Percentiles rank a stretch among this genome's conserved stretches.
Conservation (phyloP, 805 yeast species). For the Saturnispora diversa region DNA sequence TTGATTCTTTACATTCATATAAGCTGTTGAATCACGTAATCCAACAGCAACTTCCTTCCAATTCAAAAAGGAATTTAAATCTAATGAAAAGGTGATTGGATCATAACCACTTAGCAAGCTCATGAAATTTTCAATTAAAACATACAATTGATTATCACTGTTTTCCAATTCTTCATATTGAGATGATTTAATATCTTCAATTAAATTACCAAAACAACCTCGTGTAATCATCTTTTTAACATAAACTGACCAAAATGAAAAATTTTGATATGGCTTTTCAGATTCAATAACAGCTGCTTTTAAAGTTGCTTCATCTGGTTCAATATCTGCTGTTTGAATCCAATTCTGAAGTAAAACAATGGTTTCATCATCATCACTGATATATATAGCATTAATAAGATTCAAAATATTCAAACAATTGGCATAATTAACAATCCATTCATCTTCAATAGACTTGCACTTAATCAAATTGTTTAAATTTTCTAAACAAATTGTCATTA, state of each 20-base stretch:
- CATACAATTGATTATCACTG: conserved; percentile 26
- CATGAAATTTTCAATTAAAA: conserved; percentile 35
- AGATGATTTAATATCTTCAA: conserved; percentile 37
- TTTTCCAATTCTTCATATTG: conserved; percentile 34
- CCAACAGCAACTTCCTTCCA: conserved; percentile 48
- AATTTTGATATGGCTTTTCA: conserved; percentile 37
- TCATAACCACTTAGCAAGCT: conserved; percentile 35
- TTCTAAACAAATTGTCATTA: conserved; percentile 24
- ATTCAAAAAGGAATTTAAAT: conserved; percentile 35
- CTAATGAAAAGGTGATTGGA: conserved; percentile 27
- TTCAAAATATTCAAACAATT: conserved; percentile 47
- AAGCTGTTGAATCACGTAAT: conserved; percentile 36
- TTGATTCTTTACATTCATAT: conserved; percentile 22
- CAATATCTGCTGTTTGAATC: conserved; percentile 64
- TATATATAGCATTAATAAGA: conserved; percentile 48
- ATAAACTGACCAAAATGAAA: conserved; percentile 55
- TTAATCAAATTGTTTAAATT: conserved; percentile 28
- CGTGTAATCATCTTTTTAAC: conserved; percentile 49
- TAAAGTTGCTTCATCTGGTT: conserved; percentile 47
- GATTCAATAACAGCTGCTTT: conserved; percentile 37
- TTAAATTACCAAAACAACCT: conserved; percentile 54
- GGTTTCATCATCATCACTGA: conserved; percentile 34
- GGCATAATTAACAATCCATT: conserved; percentile 25
- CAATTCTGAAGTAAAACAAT: conserved; percentile 45
- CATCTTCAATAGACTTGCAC: conserved; percentile 21